Base-by-base conservation (phyloP, 2,329 filamentous ascomycete species). In the Alternaria incomplexa region DNA sequence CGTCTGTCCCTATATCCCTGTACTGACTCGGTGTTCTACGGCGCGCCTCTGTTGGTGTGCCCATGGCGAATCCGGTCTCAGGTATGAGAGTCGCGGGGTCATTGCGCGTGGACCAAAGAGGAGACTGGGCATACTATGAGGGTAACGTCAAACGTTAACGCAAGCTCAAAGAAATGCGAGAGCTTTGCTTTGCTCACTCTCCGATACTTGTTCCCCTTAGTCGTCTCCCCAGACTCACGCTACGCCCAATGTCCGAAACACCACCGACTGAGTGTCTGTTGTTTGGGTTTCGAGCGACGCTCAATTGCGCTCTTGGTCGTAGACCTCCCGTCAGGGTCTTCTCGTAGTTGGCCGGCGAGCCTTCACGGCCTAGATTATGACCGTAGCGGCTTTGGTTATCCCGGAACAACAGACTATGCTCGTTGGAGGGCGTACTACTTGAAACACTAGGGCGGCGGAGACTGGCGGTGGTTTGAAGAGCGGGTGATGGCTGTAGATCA, bases 361-460 rank as follows among this genome's bases (percentile, higher is more conserved):
- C 72, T 46, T 77, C 74, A 54, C 74, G 70, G 13, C 75, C 55
- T 22, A 58, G 46, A 12, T 61, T 58, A 43, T 73, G 12, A 73
- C 57, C 72, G 59, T 70, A 78, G 17, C 76, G 72, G 26, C 71
- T 64, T 28, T 64, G 70, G n/a, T 63, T 63, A 17, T 78, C 73
- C 48, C 72, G 68, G 40, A 70, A 76, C 1, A 76, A 62, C 6
- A 75, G 63, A 28, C 71, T 71, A 55, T 75, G 75, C 50, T 77
- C 73, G 36, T 71, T 75, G 9, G 48, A 62, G 8, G 60, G 57
- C 12, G 55, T 57, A 23, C 69, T 69, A 23, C 70, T 71, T 7
- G 73, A 65, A 5, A 74, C 64, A 11, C 74, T 77, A 1, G 77
- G 77, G 8, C 76, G 74, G n/a, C 77, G 76, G 3, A 73, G 64